Evolutionary conservation across 2,329 filamentous ascomycete species (phyloP).

Genomic region (Pseudocercospora eumusae): DNA sequence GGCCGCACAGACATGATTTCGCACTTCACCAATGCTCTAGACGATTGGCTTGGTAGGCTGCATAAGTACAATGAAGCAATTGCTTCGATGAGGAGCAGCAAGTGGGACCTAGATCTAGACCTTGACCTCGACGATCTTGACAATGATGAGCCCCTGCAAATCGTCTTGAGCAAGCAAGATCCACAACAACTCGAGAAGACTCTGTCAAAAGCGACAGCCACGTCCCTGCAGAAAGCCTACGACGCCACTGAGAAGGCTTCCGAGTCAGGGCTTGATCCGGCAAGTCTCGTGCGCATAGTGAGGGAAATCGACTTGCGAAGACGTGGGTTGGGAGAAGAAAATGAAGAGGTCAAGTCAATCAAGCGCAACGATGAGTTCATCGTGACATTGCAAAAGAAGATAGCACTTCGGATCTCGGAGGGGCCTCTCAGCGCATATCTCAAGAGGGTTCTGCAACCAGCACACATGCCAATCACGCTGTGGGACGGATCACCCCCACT

Average conservation of each 20-base stretch:
- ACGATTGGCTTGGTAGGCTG: slow-evolving; percentile 73
- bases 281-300: slow-evolving; percentile 70
- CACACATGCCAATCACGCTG: slow-evolving; percentile 58
- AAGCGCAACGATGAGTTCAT: slow-evolving; percentile 53
- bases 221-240: slow-evolving; percentile 27
- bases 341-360: slow-evolving; percentile 13
- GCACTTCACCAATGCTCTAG: slow-evolving; percentile 64
- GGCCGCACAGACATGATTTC: slow-evolving; percentile 60
- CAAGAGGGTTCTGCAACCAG: slow-evolving; percentile 4
- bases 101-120: slow-evolving; percentile 72
- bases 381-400: slow-evolving; percentile 62
- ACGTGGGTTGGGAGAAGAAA: slow-evolving; percentile 43
- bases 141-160: slow-evolving; percentile 60
- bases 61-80: slow-evolving; percentile 65
- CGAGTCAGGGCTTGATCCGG: slow-evolving; percentile 18
- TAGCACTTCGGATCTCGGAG: slow-evolving; percentile 58
- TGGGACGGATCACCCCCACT: slow-evolving; percentile 79
- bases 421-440: slow-evolving; percentile 17
- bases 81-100: slow-evolving; percentile 64
- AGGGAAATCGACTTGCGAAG: slow-evolving; percentile 71
- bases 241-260: slow-evolving; percentile 18
- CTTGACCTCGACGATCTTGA: slow-evolving; percentile 73
- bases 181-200: slow-evolving; percentile 56
- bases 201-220: slow-evolving; percentile 26
- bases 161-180: slow-evolving; percentile 70